Percentiles rank a stretch among this genome's conserved stretches.
Evolutionary conservation across 2,329 filamentous ascomycete genomes (phyloP).

Genomic region (Aspergillaceae sp.): DNA sequence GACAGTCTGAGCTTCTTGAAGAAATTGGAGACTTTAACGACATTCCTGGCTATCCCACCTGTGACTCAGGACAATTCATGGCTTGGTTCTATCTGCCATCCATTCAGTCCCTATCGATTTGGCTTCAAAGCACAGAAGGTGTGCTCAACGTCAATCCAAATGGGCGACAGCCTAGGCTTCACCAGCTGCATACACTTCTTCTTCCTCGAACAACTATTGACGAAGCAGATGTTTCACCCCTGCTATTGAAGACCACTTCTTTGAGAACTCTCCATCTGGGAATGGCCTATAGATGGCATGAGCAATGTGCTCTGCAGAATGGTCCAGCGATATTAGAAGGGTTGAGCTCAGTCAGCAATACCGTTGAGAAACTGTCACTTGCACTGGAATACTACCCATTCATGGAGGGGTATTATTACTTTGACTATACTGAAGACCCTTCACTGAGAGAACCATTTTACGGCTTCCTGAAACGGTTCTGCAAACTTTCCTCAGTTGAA

Average conservation of each 20-base stretch:
- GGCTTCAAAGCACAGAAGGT: background rate
- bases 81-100: background rate
- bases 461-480: background rate
- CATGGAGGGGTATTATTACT: background rate
- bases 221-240: background rate
- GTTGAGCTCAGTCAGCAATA: background rate
- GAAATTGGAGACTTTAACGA: background rate
- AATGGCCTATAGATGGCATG: background rate
- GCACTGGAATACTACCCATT: conserved; percentile 2
- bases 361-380: conserved; percentile 1
- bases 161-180: background rate
- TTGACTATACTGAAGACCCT: background rate
- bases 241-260: background rate
- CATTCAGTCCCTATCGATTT: background rate
- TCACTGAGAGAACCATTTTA: background rate
- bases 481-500: background rate
- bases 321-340: background rate
- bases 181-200: background rate
- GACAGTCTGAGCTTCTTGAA: background rate
- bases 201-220: background rate
- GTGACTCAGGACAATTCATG: background rate
- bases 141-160: background rate
- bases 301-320: background rate
- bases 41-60: background rate
- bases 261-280: background rate